phyloP scores from a whole-genome alignment of 805 yeast species.

The Clavispora phyllophila region DNA sequence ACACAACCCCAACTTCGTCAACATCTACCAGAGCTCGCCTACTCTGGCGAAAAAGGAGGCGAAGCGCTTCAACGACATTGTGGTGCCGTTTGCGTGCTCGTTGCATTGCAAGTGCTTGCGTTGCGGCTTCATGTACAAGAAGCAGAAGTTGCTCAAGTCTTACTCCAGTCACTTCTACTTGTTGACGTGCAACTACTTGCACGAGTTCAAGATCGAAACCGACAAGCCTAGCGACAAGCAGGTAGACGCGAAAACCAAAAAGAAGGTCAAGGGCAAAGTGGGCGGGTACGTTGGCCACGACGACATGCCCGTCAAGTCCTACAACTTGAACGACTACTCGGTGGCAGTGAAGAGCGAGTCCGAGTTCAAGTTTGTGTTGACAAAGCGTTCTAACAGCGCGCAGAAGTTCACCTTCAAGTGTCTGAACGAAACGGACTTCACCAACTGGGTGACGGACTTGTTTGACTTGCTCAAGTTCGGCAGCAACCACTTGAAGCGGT shows the following conservation, averaged over 20 bases:
- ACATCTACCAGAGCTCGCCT: constrained; percentile 15
- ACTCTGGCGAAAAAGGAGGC: constrained; percentile 15
- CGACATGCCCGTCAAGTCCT: constrained; percentile 36
- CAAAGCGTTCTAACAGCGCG: constrained; percentile 21
- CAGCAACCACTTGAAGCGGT: constrained; percentile 43
- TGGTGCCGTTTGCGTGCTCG: constrained; percentile 31
- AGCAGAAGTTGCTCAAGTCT: constrained; percentile 36
- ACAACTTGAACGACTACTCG: constrained; percentile 35
- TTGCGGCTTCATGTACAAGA: constrained; percentile 37
- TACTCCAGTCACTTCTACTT: constrained; percentile 34
- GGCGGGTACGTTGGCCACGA: constrained; percentile 39
- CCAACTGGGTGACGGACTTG: constrained; percentile 53
- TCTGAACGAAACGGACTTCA: constrained; percentile 38
- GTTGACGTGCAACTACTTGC: constrained; percentile 39
- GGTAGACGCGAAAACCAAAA: constrained; percentile 7
- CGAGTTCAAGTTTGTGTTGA: constrained; percentile 30
- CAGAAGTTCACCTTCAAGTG: constrained; percentile 42
- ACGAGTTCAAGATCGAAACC: constrained; percentile 35
- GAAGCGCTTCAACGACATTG: constrained; percentile 19
- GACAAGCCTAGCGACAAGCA: constrained; percentile 1
- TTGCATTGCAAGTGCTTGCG: constrained; percentile 37
- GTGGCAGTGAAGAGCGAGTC: constrained; percentile 29
- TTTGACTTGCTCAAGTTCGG: constrained; percentile 46
- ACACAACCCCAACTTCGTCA: constrained; percentile 25
- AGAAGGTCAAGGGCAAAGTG: constrained; percentile 26